phyloP scores from a whole-genome alignment of 352 stramenopile genomes.

The Globisporangium camurandrum region DNA sequence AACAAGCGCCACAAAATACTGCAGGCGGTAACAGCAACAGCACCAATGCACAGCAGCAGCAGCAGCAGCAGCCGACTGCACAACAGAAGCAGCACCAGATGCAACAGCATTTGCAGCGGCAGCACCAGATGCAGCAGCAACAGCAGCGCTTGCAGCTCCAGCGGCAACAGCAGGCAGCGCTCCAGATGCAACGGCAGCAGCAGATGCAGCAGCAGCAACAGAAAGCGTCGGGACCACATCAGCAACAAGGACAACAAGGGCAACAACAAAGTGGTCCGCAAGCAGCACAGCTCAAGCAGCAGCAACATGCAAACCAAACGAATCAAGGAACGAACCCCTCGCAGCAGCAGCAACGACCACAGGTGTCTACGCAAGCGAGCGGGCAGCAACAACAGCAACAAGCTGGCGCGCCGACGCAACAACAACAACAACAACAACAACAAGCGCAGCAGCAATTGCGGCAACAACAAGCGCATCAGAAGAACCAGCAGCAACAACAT shows the following conservation, averaged over 20 bases:
- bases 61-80: constrained; percentile 18
- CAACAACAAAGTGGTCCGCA: too few relatives aligned
- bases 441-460: constrained; percentile 16
- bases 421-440: constrained; percentile 16
- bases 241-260: constrained; percentile 11
- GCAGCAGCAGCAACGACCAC: constrained; percentile 19
- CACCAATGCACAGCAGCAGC: constrained; percentile 20
- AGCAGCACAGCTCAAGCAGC: constrained; percentile 10
- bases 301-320: constrained; percentile 11
- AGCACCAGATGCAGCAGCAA: constrained; percentile 45
- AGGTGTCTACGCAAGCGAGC: constrained; percentile 17
- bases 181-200: constrained; percentile 13
- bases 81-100: constrained; percentile 42
- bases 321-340: constrained; percentile 15
- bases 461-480: constrained; percentile 15
- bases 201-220: constrained; percentile 31
- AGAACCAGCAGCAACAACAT: constrained; percentile 17
- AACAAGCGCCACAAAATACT: constrained; percentile 11
- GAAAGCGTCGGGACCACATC: constrained; percentile 12
- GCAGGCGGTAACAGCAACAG: too few relatives aligned
- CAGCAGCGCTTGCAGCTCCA: constrained; percentile 30
- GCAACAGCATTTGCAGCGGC: constrained; percentile 51
- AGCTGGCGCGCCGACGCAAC: constrained; percentile 12
- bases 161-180: constrained; percentile 21
- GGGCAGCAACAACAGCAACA: constrained; percentile 16